Base-by-base conservation (phyloP, 768 basidiomycete genomes). In the Fomitopsis pulvina region DNA sequence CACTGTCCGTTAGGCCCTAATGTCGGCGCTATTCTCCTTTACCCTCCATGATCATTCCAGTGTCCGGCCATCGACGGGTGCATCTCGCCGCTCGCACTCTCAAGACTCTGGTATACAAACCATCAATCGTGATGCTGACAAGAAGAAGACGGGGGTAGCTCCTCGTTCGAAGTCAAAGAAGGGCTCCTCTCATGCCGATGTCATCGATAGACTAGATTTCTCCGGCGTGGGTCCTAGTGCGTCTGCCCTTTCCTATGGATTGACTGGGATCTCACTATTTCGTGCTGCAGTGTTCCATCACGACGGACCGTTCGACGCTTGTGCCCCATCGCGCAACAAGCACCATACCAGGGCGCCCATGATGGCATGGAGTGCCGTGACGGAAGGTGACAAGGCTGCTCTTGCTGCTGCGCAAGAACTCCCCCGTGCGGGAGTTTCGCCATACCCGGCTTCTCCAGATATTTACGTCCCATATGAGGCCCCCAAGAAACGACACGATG, bases 241-340 rank as follows among this genome's bases (percentile, higher is more conserved):
- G 88, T 78, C 53, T 51, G 28, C 53, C 29, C 27, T 25, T 48
- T 37, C 28, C 29, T 41, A 27, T 8, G 9, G 24, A 41, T 21
- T 41, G 37, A 18, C 37, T 16, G 20, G 41, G 25, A 44, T 28
- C 38, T 32, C 46, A 28, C 51, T 30, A 39, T n/a, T 53, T 30
- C 50, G 46, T n/a, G 4, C 14, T 32, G 46, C 56, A 92, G 90
- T 88, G 81, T 88, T 92, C 69, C 90, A 93, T 61, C 90, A 93
- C 60, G 91, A 92, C 60, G 90, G 90, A 26, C 91, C 90, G 11
- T 93, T 92, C 64, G 90, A 93, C 62, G 91, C 90, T 25, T 92
- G 89, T 62, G 90, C 90, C 2, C 90, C 90, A 1, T 92, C 90
- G 41, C 85, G 91, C 60, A 93, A 93, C 70, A 79, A 80, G 41